These are phyloP conservation scores for Xylaria sp. DNA, from an alignment of 2,329 filamentous ascomycete genomes.

Conservation along the genomic window DNA sequence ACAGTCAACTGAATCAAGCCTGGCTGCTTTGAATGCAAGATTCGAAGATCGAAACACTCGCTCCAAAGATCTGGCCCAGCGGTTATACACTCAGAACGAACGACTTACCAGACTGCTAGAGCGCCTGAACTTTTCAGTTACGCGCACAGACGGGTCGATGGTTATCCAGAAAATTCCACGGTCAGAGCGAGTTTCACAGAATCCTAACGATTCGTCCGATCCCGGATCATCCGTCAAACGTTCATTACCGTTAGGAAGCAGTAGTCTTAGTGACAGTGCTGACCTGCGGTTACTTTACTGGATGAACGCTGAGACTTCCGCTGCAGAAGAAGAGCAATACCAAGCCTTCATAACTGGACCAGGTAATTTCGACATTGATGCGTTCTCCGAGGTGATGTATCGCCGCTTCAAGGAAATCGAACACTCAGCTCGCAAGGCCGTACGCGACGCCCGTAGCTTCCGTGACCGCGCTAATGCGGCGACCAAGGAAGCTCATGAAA, in stretches of 20 bases:
- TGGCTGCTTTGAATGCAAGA: constrained; percentile 63
- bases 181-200: constrained; percentile 67
- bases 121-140: constrained; percentile 84
- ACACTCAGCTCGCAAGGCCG: constrained; percentile 90
- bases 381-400: constrained; percentile 84
- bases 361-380: constrained; percentile 83
- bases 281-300: constrained; percentile 84
- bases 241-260: constrained; percentile 65
- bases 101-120: constrained; percentile 86
- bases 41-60: constrained; percentile 77
- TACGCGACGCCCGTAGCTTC: constrained; percentile 86
- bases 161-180: constrained; percentile 77
- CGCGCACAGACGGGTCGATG: constrained; percentile 78
- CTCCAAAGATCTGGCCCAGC: constrained; percentile 85
- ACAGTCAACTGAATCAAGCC: constrained; percentile 62
- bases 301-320: constrained; percentile 75
- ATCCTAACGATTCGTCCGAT: constrained; percentile 68
- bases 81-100: constrained; percentile 85
- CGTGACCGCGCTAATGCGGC: constrained; percentile 84
- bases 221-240: constrained; percentile 63
- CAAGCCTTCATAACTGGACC: constrained; percentile 77
- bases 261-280: constrained; percentile 67
- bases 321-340: constrained; percentile 79
- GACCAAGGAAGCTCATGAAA: constrained; percentile 89
- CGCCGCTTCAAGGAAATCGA: constrained; percentile 95